Conservation (phyloP, 1,284 basidiomycete species). For the Leccinum fuscescens region DNA sequence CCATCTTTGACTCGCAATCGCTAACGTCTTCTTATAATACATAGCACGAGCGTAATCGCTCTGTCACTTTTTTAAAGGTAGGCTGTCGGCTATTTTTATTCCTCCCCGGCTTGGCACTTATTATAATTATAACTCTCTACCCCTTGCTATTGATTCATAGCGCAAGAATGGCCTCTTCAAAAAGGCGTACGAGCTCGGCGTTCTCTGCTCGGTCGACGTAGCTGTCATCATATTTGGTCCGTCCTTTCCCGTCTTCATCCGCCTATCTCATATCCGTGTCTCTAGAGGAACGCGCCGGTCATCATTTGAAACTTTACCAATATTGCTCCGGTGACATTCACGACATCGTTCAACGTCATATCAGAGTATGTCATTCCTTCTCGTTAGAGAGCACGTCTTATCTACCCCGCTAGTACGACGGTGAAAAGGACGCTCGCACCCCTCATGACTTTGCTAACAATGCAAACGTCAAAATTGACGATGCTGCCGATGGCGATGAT, state of each 20-base stretch:
- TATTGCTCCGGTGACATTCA: constrained; percentile 58
- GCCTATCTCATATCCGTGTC: constrained; percentile 2
- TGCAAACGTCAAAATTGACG: constrained; percentile 37
- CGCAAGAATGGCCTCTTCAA: constrained; percentile 89
- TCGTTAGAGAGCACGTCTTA: neutral
- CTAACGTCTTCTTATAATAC: constrained; percentile 31
- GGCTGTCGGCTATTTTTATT: constrained; percentile 49
- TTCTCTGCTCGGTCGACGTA: constrained; percentile 60
- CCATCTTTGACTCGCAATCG: constrained; percentile 31
- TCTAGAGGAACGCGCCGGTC: constrained; percentile 52
- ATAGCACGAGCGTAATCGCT: constrained; percentile 88
- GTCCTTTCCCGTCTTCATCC: constrained; percentile 14
- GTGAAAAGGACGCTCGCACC: constrained; percentile 51
- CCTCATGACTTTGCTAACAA: constrained; percentile 46
- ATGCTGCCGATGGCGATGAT: constrained; percentile 42
- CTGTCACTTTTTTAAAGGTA: constrained; percentile 89
- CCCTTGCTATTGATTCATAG: constrained; percentile 39
- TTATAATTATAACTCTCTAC: constrained; percentile 33
- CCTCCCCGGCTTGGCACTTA: constrained; percentile 43
- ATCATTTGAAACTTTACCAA: constrained; percentile 62
- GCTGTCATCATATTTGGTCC: constrained; percentile 61
- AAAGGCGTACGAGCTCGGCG: constrained; percentile 86
- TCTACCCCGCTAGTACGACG: constrained; percentile 42
- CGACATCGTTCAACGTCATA: constrained; percentile 49
- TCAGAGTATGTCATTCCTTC: constrained; percentile 37